Conservation (phyloP, 257 asterid species). For the Jacaranda copaia region DNA sequence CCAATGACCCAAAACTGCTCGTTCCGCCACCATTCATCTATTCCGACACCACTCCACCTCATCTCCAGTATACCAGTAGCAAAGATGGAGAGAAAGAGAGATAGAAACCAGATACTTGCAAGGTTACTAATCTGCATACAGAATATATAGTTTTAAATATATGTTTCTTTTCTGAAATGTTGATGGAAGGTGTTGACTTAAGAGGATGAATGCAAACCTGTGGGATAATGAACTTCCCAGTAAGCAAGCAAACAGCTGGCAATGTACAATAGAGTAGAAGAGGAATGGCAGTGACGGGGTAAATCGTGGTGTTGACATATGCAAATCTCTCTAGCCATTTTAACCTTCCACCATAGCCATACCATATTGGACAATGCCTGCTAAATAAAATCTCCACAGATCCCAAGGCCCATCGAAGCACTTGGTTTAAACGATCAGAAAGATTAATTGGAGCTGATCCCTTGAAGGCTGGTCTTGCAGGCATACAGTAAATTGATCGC, state of each 20-base stretch:
- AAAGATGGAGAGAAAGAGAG: conserved; percentile 94
- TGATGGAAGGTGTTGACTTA: neutral
- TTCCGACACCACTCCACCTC: conserved; percentile 99
- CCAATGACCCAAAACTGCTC: conserved; percentile 99
- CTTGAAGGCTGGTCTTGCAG: conserved; percentile 89
- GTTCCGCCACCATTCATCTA: conserved; percentile 99
- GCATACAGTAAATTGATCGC: conserved; percentile 98
- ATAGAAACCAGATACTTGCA: conserved; percentile 92
- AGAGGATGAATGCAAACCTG: conserved; percentile 59
- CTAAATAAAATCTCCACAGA: conserved; percentile 94
- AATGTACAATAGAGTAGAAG: conserved; percentile 80
- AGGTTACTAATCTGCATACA: conserved; percentile 85
- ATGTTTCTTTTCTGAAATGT: neutral
- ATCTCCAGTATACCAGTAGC: conserved; percentile 97
- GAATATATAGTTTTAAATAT: conserved; percentile 1
- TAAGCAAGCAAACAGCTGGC: conserved; percentile 95
- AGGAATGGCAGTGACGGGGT: conserved; percentile 92
- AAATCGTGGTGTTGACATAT: conserved; percentile 89
- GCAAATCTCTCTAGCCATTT: conserved; percentile 98
- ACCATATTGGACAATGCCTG: conserved; percentile 98
- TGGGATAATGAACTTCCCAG: conserved; percentile 95
- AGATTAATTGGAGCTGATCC: conserved; percentile 99
- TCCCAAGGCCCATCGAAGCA: conserved; percentile 99
- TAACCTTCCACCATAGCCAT: conserved; percentile 86
- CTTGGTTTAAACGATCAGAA: conserved; percentile 97